These are phyloP conservation scores for Phytophthora fragariaefolia DNA, from an alignment of 352 stramenopile species.

Conservation along the genomic window DNA sequence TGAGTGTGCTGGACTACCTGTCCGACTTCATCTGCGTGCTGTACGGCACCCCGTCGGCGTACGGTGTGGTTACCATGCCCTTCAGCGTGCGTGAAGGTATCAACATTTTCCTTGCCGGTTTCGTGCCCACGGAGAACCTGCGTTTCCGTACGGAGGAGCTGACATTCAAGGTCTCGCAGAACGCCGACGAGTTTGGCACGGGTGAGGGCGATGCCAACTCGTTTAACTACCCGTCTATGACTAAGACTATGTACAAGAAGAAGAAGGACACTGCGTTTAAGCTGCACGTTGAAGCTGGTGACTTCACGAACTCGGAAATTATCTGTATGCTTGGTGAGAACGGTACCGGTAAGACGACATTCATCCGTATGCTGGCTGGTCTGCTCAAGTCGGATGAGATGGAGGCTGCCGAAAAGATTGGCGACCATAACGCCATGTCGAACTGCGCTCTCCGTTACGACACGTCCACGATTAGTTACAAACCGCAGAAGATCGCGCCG, in stretches of 20 bases:
- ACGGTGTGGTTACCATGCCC: constrained; percentile 99
- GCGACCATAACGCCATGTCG: constrained; percentile 77
- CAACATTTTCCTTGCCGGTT: constrained; percentile 99
- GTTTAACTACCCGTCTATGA: constrained; percentile 99
- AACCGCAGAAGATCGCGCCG: constrained; percentile 99
- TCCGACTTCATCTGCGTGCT: constrained; percentile 99
- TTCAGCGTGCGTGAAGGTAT: constrained; percentile 99
- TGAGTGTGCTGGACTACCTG: constrained; percentile 99
- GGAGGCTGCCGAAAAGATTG: constrained; percentile 73
- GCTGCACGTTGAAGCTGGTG: constrained; percentile 97
- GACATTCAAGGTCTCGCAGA: constrained; percentile 98
- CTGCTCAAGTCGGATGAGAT: constrained; percentile 99
- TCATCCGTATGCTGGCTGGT: constrained; percentile 99
- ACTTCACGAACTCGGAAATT: constrained; percentile 99
- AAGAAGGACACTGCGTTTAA: constrained; percentile 95
- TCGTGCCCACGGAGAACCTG: constrained; percentile 99
- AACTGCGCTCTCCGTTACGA: constrained; percentile 85
- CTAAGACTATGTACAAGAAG: constrained; percentile 97
- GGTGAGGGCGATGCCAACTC: constrained; percentile 91
- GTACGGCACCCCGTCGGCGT: constrained; percentile 97
- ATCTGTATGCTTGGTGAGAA: constrained; percentile 99
- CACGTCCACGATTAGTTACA: constrained; percentile 95
- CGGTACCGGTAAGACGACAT: constrained; percentile 99
- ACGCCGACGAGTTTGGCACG: constrained; percentile 84
- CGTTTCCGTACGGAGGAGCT: constrained; percentile 98